A percentile compares a stretch with the other conserved stretches of the same genome.
Conservation (phyloP, 208 protist species). For the Sergeia podlipaevii region DNA sequence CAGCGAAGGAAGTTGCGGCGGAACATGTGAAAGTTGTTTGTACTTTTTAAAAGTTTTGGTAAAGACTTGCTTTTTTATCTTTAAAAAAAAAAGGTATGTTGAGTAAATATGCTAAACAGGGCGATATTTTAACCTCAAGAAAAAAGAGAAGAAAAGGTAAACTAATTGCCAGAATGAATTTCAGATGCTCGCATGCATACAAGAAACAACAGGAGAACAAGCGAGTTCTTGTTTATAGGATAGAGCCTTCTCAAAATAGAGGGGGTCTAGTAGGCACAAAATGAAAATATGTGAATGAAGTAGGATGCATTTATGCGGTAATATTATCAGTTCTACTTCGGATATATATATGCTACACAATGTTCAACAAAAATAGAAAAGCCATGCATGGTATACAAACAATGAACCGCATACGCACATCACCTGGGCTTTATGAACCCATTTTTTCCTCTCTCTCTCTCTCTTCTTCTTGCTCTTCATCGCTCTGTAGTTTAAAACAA, state of each 20-base stretch:
- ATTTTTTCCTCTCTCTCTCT: conserved; percentile 1
- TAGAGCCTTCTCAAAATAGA: conserved; percentile 18
- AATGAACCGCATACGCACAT: neutral
- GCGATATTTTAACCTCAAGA: conserved; percentile 5
- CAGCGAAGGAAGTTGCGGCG: conserved; percentile 35
- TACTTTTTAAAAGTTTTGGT: neutral
- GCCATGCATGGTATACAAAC: too few relatives aligned
- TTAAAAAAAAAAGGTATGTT: conserved; percentile 3
- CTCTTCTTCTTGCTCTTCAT: neutral
- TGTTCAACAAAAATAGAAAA: too few relatives aligned
- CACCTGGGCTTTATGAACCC: neutral
- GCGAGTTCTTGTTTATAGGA: conserved; percentile 1
- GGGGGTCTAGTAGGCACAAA: too few relatives aligned
- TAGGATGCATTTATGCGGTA: too few relatives aligned
- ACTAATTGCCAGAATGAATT: too few relatives aligned
- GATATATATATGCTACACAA: too few relatives aligned
- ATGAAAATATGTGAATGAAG: too few relatives aligned
- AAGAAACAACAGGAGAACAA: neutral
- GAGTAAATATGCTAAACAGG: neutral
- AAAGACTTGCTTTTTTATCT: conserved; percentile 7
- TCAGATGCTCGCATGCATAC: neutral
- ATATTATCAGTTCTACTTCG: too few relatives aligned
- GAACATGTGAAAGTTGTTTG: conserved; percentile 39
- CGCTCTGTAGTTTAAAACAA: neutral
- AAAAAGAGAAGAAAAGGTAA: conserved; percentile 12